These are phyloP conservation scores for Piper betle DNA, from an alignment of 164 flowering plant genomes.

Conservation along the genomic window DNA sequence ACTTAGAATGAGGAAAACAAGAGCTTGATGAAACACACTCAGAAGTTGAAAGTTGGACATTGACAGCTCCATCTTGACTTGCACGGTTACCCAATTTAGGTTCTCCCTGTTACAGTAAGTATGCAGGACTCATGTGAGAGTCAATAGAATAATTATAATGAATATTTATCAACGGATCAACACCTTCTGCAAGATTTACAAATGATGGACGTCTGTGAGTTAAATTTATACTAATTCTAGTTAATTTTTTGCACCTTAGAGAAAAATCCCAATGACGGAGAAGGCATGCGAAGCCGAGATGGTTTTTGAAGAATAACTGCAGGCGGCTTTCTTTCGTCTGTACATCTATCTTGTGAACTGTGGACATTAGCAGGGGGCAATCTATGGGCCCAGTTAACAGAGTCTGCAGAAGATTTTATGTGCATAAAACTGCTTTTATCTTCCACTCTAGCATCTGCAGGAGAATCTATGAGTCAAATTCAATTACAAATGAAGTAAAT, in stretches of 20 bases:
- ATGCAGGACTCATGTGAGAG: too few species aligned
- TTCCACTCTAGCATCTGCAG: neutral
- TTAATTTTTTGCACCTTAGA: constrained; percentile 34
- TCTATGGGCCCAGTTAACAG: neutral
- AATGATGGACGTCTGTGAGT: too few species aligned
- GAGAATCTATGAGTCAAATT: neutral
- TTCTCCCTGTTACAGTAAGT: too few species aligned
- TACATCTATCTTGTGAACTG: neutral
- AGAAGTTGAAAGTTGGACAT: too few species aligned
- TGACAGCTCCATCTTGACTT: too few species aligned
- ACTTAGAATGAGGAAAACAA: constrained; percentile 8
- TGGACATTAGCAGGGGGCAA: neutral
- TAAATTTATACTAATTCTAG: neutral
- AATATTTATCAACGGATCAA: too few species aligned
- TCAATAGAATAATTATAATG: too few species aligned
- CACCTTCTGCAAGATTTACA: too few species aligned
- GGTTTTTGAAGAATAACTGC: constrained; percentile 38
- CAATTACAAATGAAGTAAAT: neutral
- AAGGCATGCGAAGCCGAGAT: constrained; percentile 83
- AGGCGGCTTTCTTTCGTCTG: constrained; percentile 4
- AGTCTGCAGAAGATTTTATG: neutral
- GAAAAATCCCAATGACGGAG: constrained; percentile 78
- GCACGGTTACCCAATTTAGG: too few species aligned
- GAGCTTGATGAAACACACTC: constrained; percentile 1
- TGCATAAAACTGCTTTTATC: neutral